A percentile compares a stretch with the other conserved stretches of the same genome.
These are phyloP conservation scores for Punctularia strigosozonata DNA, from an alignment of 768 basidiomycete species.

Conservation along the genomic window DNA sequence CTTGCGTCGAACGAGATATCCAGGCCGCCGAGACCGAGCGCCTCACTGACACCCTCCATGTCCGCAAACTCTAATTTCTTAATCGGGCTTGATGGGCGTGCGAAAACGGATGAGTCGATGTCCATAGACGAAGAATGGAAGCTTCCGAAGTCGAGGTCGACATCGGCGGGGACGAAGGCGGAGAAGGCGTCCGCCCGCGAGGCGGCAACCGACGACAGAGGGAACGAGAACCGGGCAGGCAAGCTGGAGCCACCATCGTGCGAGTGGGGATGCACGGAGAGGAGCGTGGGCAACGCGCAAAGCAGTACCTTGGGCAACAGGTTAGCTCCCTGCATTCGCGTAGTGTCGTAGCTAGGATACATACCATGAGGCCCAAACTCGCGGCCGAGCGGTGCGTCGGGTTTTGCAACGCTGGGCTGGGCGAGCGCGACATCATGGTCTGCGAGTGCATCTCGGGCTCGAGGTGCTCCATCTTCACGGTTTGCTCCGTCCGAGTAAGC, in stretches of 20 bases:
- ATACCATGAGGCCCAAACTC: conserved; percentile 61
- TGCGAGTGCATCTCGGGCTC: conserved; percentile 41
- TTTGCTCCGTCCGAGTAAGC: conserved; percentile 27
- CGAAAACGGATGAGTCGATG: conserved; percentile 13
- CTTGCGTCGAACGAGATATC: conserved; percentile 66
- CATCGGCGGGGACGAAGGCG: conserved; percentile 36
- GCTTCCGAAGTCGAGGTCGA: background rate
- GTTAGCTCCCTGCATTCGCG: conserved; percentile 1
- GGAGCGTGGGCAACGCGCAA: conserved; percentile 64
- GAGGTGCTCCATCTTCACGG: conserved; percentile 46
- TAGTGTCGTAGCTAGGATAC: conserved; percentile 12
- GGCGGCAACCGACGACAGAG: conserved; percentile 24
- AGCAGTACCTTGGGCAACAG: conserved; percentile 46
- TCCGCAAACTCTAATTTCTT: conserved; percentile 51
- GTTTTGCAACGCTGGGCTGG: conserved; percentile 40
- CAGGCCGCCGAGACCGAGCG: conserved; percentile 41
- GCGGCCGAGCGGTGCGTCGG: conserved; percentile 26
- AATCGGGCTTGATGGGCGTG: background rate
- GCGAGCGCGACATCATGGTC: conserved; percentile 24
- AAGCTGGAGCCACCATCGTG: conserved; percentile 10
- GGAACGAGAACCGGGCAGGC: conserved; percentile 43
- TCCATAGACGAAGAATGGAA: conserved; percentile 2
- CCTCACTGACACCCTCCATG: conserved; percentile 27
- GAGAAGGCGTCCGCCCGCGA: conserved; percentile 27
- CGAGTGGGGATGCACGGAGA: conserved; percentile 50